These are phyloP conservation scores for Malus hybrid DNA, from an alignment of 331 rosid species.

Conservation along the genomic window DNA sequence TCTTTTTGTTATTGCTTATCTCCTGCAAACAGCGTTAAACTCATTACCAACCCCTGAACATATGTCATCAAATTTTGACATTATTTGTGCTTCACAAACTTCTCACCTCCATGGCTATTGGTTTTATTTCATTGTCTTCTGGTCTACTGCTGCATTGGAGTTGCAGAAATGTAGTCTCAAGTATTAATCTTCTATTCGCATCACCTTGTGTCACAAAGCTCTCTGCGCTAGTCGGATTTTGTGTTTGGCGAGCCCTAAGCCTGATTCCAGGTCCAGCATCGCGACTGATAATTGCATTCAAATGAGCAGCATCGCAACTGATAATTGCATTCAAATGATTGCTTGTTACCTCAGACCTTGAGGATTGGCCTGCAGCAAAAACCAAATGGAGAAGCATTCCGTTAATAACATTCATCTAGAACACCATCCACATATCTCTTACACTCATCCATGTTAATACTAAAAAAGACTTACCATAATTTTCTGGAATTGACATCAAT, in stretches of 20 bases:
- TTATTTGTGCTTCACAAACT: slow-evolving; percentile 11
- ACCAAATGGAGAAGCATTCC: slow-evolving; percentile 20
- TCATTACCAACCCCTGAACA: slow-evolving; percentile 19
- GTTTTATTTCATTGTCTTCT: slow-evolving; percentile 30
- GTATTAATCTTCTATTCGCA: slow-evolving; percentile 59
- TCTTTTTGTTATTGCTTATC: slow-evolving; percentile 18
- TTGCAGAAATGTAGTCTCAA: slow-evolving; percentile 5
- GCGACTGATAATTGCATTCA: neutral
- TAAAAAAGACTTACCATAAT: slow-evolving; percentile 17
- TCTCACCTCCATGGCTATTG: slow-evolving; percentile 39
- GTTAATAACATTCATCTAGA: slow-evolving; percentile 18
- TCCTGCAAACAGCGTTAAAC: slow-evolving; percentile 39
- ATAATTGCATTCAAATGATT: slow-evolving; percentile 6
- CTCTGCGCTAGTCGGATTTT: slow-evolving; percentile 6
- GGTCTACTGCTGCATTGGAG: slow-evolving; percentile 2
- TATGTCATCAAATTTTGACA: neutral
- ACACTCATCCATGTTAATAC: slow-evolving; percentile 8
- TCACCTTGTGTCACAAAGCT: slow-evolving; percentile 29
- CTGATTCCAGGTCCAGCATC: slow-evolving; percentile 39
- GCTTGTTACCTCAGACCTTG: slow-evolving; percentile 23
- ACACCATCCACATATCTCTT: slow-evolving; percentile 10
- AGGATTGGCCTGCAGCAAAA: slow-evolving; percentile 25
- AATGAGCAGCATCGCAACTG: too few species aligned
- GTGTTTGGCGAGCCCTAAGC: slow-evolving; percentile 26
- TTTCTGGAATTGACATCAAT: slow-evolving; percentile 16